Base-by-base conservation (phyloP, 257 asterid species). In the Nicotiana benthamiana region DNA sequence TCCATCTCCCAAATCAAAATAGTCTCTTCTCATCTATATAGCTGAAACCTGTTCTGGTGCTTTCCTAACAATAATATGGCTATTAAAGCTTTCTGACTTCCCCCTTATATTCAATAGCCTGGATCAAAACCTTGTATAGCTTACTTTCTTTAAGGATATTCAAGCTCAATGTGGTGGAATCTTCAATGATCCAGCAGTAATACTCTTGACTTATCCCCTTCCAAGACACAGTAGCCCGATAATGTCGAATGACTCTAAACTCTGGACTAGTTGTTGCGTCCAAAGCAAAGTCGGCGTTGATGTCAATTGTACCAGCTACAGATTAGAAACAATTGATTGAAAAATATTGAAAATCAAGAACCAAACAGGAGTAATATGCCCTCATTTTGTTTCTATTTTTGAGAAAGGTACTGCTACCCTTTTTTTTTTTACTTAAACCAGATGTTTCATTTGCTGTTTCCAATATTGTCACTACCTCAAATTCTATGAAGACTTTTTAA, bases 1-100 rank as follows among this genome's bases (percentile, higher is more conserved):
- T 43, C 51, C 63, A 36, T 88, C 92, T 10, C 84, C 88, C 2
- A 80, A 74, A 8, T 85, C 92, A 72, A 86, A 85, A 80, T 80
- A 24, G 61, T 74, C 48, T 28, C 16, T 13, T 24, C 51, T 74
- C 78, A 74, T 74, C 0, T 46, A 36, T 13, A 43, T 48, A 24
- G 16, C 40, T 46, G 78, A 2, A 46, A 12, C 22, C 15, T 46
- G 36, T 72, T 72, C 77, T 2, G 17, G 51, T 67, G 74, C 5
- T 54, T 40, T 20, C 32, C n/a, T 68, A 27, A 68, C 28, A 54
- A 40, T 36, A 68, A 2, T 0, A n/a, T 5, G 13, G 77, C 77
- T 11, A 68, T 52, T 68, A 68, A 6, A 56, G 18, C 61, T 53
- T 53, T 53, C 20, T 53, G 60, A 53, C 2, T 16, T 40, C 48